Evolutionary conservation across 2,329 filamentous ascomycete genomes (phyloP).

Genomic region (Fusarium papillatum): DNA sequence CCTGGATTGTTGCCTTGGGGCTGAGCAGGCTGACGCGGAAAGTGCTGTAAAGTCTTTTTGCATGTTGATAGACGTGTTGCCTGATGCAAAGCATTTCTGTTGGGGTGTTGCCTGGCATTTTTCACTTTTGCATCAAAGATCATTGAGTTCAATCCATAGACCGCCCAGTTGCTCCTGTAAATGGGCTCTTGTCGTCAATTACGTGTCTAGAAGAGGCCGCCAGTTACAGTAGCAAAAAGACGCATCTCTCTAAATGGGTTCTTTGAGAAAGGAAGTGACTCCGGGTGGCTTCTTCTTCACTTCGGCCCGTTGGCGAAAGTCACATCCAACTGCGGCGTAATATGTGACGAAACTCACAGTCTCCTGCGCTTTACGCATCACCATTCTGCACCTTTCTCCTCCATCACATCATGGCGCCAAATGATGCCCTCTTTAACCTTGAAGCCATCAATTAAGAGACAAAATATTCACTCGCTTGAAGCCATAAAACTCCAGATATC

Average conservation of each 20-base stretch:
- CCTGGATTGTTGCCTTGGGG: not conserved
- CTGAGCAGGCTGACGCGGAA: not conserved
- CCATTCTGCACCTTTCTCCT: not conserved
- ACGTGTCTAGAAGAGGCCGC: not conserved
- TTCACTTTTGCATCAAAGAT: not conserved
- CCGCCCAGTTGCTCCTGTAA: not conserved
- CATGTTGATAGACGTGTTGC: not conserved
- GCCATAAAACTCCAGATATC: not conserved
- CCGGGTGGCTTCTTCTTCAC: not conserved
- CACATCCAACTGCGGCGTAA: not conserved
- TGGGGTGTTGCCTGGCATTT: not conserved
- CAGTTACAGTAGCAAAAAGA: not conserved
- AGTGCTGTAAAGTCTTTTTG: not conserved
- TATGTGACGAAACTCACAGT: not conserved
- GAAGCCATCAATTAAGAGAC: not conserved
- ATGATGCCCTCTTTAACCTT: not conserved
- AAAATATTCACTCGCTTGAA: not conserved
- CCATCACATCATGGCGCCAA: not conserved
- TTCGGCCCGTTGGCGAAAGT: not conserved
- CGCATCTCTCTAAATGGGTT: no score
- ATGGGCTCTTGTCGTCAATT: not conserved
- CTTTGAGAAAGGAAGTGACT: not conserved
- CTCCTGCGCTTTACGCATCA: not conserved
- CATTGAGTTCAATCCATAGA: not conserved
- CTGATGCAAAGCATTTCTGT: not conserved